phyloP scores from a whole-genome alignment of 768 basidiomycete species.

The Tephrocybe sp. region DNA sequence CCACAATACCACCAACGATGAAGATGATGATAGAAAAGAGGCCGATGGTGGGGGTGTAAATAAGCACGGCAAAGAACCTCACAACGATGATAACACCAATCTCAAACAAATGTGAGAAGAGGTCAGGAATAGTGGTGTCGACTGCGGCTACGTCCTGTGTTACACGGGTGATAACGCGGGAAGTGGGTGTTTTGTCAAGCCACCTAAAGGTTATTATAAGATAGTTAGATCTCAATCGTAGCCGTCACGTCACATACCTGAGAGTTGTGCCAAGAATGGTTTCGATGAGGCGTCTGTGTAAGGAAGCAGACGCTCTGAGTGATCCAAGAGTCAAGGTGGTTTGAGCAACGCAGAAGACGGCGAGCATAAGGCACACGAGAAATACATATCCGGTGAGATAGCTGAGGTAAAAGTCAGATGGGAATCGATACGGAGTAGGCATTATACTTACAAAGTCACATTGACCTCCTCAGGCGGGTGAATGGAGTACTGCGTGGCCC shows the following conservation, averaged over 20 bases:
- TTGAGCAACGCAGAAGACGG: slow-evolving; percentile 28
- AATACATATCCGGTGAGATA: slow-evolving; percentile 42
- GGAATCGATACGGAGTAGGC: background rate
- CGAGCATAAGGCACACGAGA: slow-evolving; percentile 28
- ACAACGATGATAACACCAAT: slow-evolving; percentile 11
- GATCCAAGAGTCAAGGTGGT: slow-evolving; percentile 43
- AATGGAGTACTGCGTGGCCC: slow-evolving; percentile 40
- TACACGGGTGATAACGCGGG: slow-evolving; percentile 60
- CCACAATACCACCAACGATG: slow-evolving; percentile 39
- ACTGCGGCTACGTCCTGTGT: slow-evolving; percentile 66
- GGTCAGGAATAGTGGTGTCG: slow-evolving; percentile 38
- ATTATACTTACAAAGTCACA: slow-evolving; percentile 31
- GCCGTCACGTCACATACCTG: slow-evolving; percentile 40
- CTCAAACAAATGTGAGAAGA: slow-evolving; percentile 19
- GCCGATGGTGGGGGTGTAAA: slow-evolving; percentile 14
- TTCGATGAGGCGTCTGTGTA: slow-evolving; percentile 50
- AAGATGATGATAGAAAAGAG: slow-evolving; percentile 9
- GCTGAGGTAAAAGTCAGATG: slow-evolving; percentile 25
- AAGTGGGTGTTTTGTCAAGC: slow-evolving; percentile 42
- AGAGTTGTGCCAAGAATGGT: slow-evolving; percentile 60
- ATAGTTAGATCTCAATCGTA: too few relatives aligned
- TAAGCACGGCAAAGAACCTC: slow-evolving; percentile 14
- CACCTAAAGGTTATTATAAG: slow-evolving; percentile 34
- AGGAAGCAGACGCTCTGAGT: slow-evolving; percentile 49
- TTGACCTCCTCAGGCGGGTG: slow-evolving; percentile 30